Evolutionary conservation across 148 eudicot species (phyloP).

Genomic region (Drosera capensis): DNA sequence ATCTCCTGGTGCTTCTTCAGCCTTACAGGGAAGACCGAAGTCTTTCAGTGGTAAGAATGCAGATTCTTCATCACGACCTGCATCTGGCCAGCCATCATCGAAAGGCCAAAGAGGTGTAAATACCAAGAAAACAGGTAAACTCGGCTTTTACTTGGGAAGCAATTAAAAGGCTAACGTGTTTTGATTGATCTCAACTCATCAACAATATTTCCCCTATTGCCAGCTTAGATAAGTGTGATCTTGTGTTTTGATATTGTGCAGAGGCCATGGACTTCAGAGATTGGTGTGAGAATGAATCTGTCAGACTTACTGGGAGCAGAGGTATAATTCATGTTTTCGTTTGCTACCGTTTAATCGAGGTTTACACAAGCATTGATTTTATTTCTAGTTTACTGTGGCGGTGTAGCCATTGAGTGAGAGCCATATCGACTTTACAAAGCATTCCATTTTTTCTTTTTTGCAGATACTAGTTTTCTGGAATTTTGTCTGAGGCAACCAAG

Average conservation of each 20-base stretch:
- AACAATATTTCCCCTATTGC: no score
- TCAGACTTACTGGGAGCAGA: conserved; percentile 70
- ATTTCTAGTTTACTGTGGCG: not conserved
- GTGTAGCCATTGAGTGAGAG: not conserved
- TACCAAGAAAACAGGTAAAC: conserved; percentile 57
- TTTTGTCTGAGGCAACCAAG: conserved; percentile 76
- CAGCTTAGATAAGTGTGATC: not conserved
- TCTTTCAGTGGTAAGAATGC: conserved; percentile 26
- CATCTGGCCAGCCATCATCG: conserved; percentile 25
- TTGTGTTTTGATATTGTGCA: conserved; percentile 14
- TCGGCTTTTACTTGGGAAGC: not conserved
- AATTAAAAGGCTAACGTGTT: not conserved
- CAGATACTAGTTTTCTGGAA: conserved; percentile 90
- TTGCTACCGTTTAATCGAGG: not conserved
- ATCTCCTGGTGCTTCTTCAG: conserved; percentile 26
- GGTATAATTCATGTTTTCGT: conserved; percentile 23
- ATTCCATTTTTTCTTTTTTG: not conserved
- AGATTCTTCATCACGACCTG: conserved; percentile 36
- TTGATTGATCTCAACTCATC: not conserved
- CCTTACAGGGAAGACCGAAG: conserved; percentile 46
- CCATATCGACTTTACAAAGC: not conserved
- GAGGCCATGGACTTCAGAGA: conserved; percentile 91
- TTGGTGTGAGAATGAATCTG: conserved; percentile 93
- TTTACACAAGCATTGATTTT: not conserved
- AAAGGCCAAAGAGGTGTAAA: conserved; percentile 52